These are phyloP conservation scores for Hydnomerulius pinastri DNA, from an alignment of 768 basidiomycete genomes.

Conservation along the genomic window DNA sequence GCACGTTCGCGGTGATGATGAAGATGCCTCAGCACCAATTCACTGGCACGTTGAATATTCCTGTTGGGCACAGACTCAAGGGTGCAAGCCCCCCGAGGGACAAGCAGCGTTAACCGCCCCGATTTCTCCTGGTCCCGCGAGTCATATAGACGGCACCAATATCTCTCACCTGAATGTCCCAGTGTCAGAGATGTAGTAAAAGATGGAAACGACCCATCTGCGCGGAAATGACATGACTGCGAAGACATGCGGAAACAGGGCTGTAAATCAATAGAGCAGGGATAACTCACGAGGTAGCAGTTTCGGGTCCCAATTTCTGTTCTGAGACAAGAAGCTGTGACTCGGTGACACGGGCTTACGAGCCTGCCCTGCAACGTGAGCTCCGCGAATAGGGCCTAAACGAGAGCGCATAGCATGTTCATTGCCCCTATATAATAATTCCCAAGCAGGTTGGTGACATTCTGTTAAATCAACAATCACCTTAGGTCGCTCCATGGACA, in stretches of 20 bases:
- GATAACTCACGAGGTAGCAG: slow-evolving; percentile 8
- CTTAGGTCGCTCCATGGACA: too few relatives aligned
- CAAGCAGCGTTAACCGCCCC: not conserved
- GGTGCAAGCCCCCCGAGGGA: too few relatives aligned
- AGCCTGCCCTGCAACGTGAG: slow-evolving; percentile 6
- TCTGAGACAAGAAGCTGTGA: slow-evolving; percentile 21
- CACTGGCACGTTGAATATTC: too few relatives aligned
- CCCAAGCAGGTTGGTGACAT: not conserved
- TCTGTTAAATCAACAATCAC: slow-evolving; percentile 3
- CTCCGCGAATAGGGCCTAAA: not conserved
- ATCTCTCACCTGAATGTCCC: not conserved
- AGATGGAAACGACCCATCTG: slow-evolving; percentile 4
- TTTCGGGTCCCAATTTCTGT: slow-evolving; percentile 8
- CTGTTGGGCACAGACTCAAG: too few relatives aligned
- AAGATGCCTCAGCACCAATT: too few relatives aligned
- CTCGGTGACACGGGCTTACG: slow-evolving; percentile 17
- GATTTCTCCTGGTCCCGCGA: not conserved
- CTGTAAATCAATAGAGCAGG: slow-evolving; percentile 14
- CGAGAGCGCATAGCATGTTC: not conserved
- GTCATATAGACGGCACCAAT: not conserved
- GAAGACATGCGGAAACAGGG: slow-evolving; percentile 24
- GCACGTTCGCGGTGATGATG: too few relatives aligned
- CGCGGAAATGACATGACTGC: slow-evolving; percentile 20
- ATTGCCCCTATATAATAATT: not conserved
- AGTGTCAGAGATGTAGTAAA: not conserved